Percentiles rank a stretch among this genome's conserved stretches.
phyloP scores from a whole-genome alignment of 805 yeast species.

The Candida stauntonica region DNA sequence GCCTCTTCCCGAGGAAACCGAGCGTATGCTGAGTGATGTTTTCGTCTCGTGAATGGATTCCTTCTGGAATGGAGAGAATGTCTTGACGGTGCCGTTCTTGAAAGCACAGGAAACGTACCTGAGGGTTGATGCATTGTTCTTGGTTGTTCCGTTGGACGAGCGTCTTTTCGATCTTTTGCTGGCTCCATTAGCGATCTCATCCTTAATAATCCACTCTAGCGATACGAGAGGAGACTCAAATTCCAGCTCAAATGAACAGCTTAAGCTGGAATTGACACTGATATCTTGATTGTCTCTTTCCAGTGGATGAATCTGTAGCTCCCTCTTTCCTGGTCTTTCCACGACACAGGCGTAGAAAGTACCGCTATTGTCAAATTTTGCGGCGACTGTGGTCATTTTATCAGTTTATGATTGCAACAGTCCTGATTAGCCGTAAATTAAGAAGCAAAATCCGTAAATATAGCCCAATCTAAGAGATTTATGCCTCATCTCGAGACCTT shows the following conservation, averaged over 20 bases:
- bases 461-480: no score
- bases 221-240: conserved; percentile 34
- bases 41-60: conserved; percentile 36
- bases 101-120: conserved; percentile 32
- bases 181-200: conserved; percentile 11
- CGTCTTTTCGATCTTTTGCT: conserved; percentile 27
- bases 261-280: conserved; percentile 20
- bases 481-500: no score
- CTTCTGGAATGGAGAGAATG: conserved; percentile 41
- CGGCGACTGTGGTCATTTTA: conserved; percentile 9
- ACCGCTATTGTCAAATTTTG: conserved; percentile 29
- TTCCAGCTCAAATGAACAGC: conserved; percentile 37
- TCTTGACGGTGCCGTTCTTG: conserved; percentile 35
- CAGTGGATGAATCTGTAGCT: conserved; percentile 39
- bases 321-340: conserved; percentile 42
- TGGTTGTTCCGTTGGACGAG: conserved; percentile 9
- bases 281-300: conserved; percentile 18
- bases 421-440: no score
- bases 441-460: no score
- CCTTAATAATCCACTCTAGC: conserved; percentile 33
- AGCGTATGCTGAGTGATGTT: conserved; percentile 22
- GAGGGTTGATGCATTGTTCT: conserved; percentile 13
- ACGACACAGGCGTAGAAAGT: conserved; percentile 35
- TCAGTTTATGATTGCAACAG: no score
- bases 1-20: conserved; percentile 15